Conservation (phyloP, 2,329 filamentous ascomycete genomes). For the Phaeosphaeriaceae sp. region DNA sequence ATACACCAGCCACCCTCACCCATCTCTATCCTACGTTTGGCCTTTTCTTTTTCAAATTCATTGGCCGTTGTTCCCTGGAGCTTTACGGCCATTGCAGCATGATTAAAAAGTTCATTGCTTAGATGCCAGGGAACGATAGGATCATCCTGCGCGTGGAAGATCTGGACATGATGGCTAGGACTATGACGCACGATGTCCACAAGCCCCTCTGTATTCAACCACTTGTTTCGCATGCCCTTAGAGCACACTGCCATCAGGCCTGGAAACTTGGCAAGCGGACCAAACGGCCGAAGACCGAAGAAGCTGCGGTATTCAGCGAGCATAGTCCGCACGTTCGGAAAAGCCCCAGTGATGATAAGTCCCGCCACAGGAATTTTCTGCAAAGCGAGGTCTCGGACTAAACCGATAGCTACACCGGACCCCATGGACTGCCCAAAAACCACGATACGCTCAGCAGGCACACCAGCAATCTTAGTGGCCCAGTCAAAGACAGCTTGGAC, state of each 20-base stretch:
- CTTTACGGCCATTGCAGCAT: background rate
- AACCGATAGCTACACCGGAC: constrained; percentile 78
- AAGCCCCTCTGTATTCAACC: background rate
- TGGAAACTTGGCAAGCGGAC: background rate
- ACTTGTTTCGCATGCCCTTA: background rate
- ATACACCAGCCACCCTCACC: constrained; percentile 1
- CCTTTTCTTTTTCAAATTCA: background rate
- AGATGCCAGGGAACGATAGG: constrained; percentile 3
- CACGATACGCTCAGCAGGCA: constrained; percentile 75
- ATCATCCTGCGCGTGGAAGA: constrained; percentile 4
- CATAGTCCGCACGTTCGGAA: constrained; percentile 3
- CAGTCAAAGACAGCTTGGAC: constrained; percentile 75
- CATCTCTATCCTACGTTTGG: background rate
- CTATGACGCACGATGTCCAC: background rate
- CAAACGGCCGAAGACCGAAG: background rate
- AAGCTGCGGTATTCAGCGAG: constrained; percentile 1
- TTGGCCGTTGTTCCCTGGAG: background rate
- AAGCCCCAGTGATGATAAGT: constrained; percentile 2
- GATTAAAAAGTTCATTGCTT: background rate
- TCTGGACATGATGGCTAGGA: background rate
- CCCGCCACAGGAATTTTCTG: constrained; percentile 2
- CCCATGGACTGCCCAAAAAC: constrained; percentile 85
- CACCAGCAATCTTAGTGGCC: constrained; percentile 67
- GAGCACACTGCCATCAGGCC: background rate
- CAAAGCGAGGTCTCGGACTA: constrained; percentile 54